These are phyloP conservation scores for Colletotrichum musicola DNA, from an alignment of 2,329 filamentous ascomycete genomes.

Conservation along the genomic window DNA sequence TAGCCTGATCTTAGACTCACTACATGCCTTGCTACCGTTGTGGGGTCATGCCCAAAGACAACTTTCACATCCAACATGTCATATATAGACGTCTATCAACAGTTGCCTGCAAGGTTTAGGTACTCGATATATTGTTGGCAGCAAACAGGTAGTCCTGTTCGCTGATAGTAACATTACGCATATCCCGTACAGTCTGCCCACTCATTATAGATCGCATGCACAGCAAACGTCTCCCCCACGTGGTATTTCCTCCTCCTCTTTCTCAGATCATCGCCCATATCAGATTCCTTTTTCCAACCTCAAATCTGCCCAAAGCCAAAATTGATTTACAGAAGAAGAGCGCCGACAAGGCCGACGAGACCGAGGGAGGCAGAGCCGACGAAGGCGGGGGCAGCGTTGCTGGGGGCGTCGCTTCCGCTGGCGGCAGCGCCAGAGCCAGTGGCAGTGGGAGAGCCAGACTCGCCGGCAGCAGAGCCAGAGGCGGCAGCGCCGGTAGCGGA, in stretches of 20 bases:
- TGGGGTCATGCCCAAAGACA: too few relatives aligned
- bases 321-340: conserved; percentile 60
- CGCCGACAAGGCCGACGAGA: conserved; percentile 62
- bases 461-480: conserved; percentile 47
- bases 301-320: background rate
- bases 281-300: conserved; percentile 13
- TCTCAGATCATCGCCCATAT: background rate
- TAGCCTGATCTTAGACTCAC: too few relatives aligned
- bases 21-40: too few relatives aligned
- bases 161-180: conserved; percentile 21
- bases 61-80: too few relatives aligned
- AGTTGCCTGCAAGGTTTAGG: background rate
- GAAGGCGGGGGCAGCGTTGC: conserved; percentile 51
- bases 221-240: conserved; percentile 10
- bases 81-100: too few relatives aligned
- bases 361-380: conserved; percentile 57
- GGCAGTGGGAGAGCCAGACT: conserved; percentile 39
- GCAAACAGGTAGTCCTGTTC: background rate
- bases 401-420: conserved; percentile 42
- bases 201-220: conserved; percentile 26
- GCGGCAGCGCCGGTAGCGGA: conserved; percentile 51
- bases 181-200: conserved; percentile 17
- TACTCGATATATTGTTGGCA: conserved; percentile 1
- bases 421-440: conserved; percentile 42
- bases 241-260: conserved; percentile 32